A percentile compares a stretch with the other conserved stretches of the same genome.
Evolutionary conservation across 306 rosid genomes (phyloP).

Genomic region (Ceratonia siliqua): DNA sequence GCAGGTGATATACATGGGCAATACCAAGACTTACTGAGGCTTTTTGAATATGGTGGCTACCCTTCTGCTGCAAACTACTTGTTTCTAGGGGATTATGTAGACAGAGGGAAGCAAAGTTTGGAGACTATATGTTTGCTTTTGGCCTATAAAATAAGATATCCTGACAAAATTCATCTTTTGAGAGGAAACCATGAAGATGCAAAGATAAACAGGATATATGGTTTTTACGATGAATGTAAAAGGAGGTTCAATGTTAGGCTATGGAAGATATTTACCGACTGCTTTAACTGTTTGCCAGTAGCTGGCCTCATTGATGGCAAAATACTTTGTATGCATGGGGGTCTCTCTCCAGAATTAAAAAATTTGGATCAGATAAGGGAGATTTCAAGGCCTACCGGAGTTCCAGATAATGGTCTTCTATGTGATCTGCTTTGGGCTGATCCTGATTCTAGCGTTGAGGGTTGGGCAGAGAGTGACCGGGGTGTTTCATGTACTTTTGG

Average conservation of each 20-base stretch:
- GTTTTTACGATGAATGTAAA: conserved; percentile 88
- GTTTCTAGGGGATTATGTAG: conserved; percentile 88
- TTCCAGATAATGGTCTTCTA: conserved; percentile 76
- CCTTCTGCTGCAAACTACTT: conserved; percentile 80
- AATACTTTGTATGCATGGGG: conserved; percentile 87
- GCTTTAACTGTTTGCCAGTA: conserved; percentile 86
- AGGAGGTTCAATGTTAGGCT: conserved; percentile 84
- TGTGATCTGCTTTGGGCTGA: conserved; percentile 94
- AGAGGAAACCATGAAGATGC: conserved; percentile 96
- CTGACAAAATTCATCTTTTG: conserved; percentile 62
- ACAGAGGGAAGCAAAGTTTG: conserved; percentile 88
- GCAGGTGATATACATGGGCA: conserved; percentile 94
- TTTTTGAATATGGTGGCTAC: conserved; percentile 73
- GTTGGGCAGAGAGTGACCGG: conserved; percentile 78
- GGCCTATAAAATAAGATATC: conserved; percentile 78
- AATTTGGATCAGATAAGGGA: conserved; percentile 67
- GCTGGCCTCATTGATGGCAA: conserved; percentile 75
- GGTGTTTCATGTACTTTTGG: conserved; percentile 82
- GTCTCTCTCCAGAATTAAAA: conserved; percentile 76
- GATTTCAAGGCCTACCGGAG: conserved; percentile 66
- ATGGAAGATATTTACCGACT: conserved; percentile 83
- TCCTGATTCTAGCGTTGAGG: conserved; percentile 60
- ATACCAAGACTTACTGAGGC: conserved; percentile 68
- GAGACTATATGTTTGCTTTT: conserved; percentile 87
- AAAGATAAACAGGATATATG: conserved; percentile 80